Evolutionary conservation across 805 yeast species (phyloP).

Genomic region (Teunomyces panamensis): DNA sequence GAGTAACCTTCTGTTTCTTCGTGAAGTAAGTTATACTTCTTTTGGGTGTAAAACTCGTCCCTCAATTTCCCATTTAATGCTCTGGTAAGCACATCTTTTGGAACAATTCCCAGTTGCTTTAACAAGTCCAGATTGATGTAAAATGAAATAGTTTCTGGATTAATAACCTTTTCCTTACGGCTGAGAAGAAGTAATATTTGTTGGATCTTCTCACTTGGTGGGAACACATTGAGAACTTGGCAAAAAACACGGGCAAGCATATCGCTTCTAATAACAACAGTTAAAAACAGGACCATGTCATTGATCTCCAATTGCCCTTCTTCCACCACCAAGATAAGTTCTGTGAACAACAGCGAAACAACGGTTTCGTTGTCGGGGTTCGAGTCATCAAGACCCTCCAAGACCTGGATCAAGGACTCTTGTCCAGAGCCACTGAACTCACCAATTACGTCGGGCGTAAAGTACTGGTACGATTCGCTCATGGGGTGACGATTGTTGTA

Average conservation of each 20-base stretch:
- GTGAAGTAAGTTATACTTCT: slow-evolving; percentile 61
- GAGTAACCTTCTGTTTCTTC: slow-evolving; percentile 82
- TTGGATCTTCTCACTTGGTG: slow-evolving; percentile 20
- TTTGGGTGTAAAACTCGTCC: slow-evolving; percentile 46
- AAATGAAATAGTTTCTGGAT: slow-evolving; percentile 30
- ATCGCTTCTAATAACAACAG: slow-evolving; percentile 28
- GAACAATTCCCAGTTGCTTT: slow-evolving; percentile 24
- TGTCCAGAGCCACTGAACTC: slow-evolving; percentile 31
- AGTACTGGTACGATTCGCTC: slow-evolving; percentile 16
- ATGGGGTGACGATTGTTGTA: slow-evolving; percentile 3
- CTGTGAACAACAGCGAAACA: slow-evolving; percentile 30
- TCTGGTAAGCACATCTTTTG: slow-evolving; percentile 32
- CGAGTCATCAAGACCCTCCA: slow-evolving; percentile 25
- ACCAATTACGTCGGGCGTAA: slow-evolving; percentile 29
- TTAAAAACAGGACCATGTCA: slow-evolving; percentile 20
- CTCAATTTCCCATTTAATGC: slow-evolving; percentile 35
- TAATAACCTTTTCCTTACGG: slow-evolving; percentile 23
- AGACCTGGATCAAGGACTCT: slow-evolving; percentile 27
- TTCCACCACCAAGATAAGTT: slow-evolving; percentile 27
- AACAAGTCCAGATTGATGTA: slow-evolving; percentile 29
- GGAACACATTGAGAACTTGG: slow-evolving; percentile 38
- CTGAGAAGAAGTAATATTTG: slow-evolving; percentile 21
- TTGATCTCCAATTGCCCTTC: slow-evolving; percentile 15
- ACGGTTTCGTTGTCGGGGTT: slow-evolving; percentile 14
- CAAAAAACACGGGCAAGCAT: slow-evolving; percentile 33